A percentile compares a stretch with the other conserved stretches of the same genome.
Conservation (phyloP, 228 moss, liverwort and hornwort species). For the Sphagnum magellanicum region DNA sequence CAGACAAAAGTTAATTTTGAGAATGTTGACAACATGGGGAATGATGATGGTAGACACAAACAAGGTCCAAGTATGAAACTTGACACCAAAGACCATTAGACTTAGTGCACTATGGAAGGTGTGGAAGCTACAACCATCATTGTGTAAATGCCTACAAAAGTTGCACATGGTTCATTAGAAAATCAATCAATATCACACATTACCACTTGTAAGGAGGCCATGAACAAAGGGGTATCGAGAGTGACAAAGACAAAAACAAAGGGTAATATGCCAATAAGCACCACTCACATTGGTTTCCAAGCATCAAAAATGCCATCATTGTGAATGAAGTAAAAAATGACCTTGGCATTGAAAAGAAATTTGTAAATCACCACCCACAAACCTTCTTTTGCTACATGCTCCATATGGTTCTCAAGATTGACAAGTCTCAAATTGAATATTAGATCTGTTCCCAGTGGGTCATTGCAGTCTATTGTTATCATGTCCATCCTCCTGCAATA, state of each 20-base stretch:
- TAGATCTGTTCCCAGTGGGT: conserved; percentile 21
- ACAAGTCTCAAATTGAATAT: conserved; percentile 45
- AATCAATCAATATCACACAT: too few relatives aligned
- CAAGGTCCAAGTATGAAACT: conserved; percentile 43
- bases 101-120: conserved; percentile 38
- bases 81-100: conserved; percentile 56
- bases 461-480: conserved; percentile 41
- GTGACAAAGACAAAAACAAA: too few relatives aligned
- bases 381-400: conserved; percentile 29
- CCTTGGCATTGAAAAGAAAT: too few relatives aligned
- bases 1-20: conserved; percentile 6
- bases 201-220: too few relatives aligned
- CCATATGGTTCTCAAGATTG: conserved; percentile 82
- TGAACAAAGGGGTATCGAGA: too few relatives aligned
- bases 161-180: too few relatives aligned
- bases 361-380: too few relatives aligned
- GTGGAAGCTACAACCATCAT: conserved; percentile 45
- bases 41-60: conserved; percentile 8
- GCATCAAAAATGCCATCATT: too few relatives aligned
- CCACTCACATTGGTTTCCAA: too few relatives aligned
- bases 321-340: too few relatives aligned
- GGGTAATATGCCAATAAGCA: too few relatives aligned
- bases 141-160: not conserved
- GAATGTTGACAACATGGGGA: not conserved
- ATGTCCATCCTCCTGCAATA: conserved; percentile 65